Evolutionary conservation across 768 basidiomycete genomes (phyloP), one percentile per base, ranked within the genome.

Genomic region (Mycena maculata): DNA sequence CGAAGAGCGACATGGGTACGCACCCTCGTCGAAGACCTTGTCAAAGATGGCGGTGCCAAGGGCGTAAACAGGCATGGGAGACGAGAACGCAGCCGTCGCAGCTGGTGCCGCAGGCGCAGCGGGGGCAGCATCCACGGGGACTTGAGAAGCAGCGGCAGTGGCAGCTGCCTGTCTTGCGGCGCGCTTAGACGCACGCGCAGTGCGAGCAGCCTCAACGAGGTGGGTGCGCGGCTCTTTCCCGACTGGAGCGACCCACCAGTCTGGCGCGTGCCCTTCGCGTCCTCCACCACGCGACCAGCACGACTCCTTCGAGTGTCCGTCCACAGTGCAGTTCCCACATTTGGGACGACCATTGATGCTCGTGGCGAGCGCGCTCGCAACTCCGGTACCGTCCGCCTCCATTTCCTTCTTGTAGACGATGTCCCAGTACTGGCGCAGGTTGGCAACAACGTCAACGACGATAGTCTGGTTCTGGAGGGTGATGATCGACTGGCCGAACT

Each of bases 221-320:
- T 39, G 38, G 16, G 44, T 16, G 28, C 56, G 42, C 9, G 42
- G 42, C 13, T 57, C 41, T 18, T 10, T 30, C 41, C 56, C 42
- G 5, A 16, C 1, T 11, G 28, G 56, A 0, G 42, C 41, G 4
- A 8, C 9, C 56, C 56, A 57, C 16, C 41, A 57, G 27, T 49
- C n/a, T 23, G 45, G 57, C 28, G 36, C 61, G 27, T 52, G 48
- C 9, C 48, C 48, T 48, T 50, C 57, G 15, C 27, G 41, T 39
- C 59, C 60, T 25, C 61, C 53, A 12, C 55, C 49, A 23, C n/a
- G 50, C 31, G 62, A 55, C 56, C 49, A 60, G 45, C 58, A 60
- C 1, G 1, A 1, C 2, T 60, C 58, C 22, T 48, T 48, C 3
- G 31, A 36, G 45, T 60, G 58, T 31, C 45, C 45, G n/a, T 12